Base-by-base conservation (phyloP, 352 stramenopile species). In the Phytopythium helicoides region DNA sequence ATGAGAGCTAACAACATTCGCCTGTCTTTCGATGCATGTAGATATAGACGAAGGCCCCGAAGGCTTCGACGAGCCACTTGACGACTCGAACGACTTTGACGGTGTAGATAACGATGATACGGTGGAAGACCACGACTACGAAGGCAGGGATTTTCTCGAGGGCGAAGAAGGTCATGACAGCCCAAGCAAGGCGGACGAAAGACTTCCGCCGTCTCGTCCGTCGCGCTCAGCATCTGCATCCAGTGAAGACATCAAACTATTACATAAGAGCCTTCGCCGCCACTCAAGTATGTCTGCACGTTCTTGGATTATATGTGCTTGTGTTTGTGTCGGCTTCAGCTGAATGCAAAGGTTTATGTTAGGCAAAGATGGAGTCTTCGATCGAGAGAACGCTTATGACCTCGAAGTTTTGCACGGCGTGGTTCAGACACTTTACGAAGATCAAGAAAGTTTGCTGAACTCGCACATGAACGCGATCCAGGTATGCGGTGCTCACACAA, bases 391-490 rank as follows among this genome's bases (percentile, higher is more conserved):
- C 1, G 62, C 55, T 1, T 87, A 79, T 52, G 62, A 78, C 16
- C 56, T 86, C n/a, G 81, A 86, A 64, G 60, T 71, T 1, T 67
- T 86, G 12, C 79, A 88, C 37, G 84, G 81, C 53, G 76, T 90
- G 62, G 82, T 91, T 55, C 81, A 98, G 60, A 88, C 77, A 18
- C 59, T 99, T 10, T 98, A 98, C 52, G 95, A 98, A 69, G 87
- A 98, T 52, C 95, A 99, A 78, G 97, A 99, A 60, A 75, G 83
- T 9, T 64, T 99, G 31, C 68, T 99, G 38, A 98, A 98, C 50
- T 67, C 91, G 16, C 97, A 99, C 75, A 99, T 99, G 95, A 94
- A 75, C 38, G 87, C 91, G 28, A 98, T 98, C 56, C 90, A 97
- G 78, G 89, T 95, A 58, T 33, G 52, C 14, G 0, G 2, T 21